Base-by-base conservation (phyloP, 2,329 filamentous ascomycete species). In the Penicillium verrucosum region DNA sequence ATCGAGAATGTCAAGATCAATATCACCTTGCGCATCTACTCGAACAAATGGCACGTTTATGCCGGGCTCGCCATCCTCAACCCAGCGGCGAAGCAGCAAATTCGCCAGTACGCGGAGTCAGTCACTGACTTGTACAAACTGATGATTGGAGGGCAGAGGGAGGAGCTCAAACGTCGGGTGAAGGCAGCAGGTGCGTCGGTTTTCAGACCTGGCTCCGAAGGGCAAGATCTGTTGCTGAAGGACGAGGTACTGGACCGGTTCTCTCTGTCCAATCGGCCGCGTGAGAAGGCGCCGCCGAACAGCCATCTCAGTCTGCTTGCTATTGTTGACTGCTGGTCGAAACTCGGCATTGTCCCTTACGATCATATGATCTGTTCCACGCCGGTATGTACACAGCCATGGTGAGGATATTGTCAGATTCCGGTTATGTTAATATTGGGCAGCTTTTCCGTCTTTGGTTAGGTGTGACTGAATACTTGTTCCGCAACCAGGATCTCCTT, bases 1-100 rank as follows among this genome's bases (percentile, higher is more conserved):
- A 96, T 99, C 68, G 94, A 99, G 76, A 99, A 99, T 74, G 93
- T 97, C 68, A 99, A 99, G 79, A 96, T 97, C 79, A 99, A 99
- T 78, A 87, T 97, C 65, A 97, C 92, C 65, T 80, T 99, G 64
- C 92, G 94, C 66, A 97, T 99, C 77, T 99, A 97, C 79, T 88
- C 89, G 58, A 96, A 97, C 75, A 99, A 97, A 76, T 99, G 95
- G 95, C 95, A 99, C 78, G 94, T 99, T 56, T 99, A 99, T 74
- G 94, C 94, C 21, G 94, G 94, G 0, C 87, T 99, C 9, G 94
- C 95, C 11, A 99, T 99, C 70, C 83, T 99, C 57, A 99, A 99
- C 73, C 94, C 94, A 0, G 89, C 92, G 57, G 94, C 94, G 4
- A 89, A 89, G 73, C 83, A 89, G 73, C 94, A 99, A 77, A 97